Evolutionary conservation across 1,139 yeast species (phyloP).

Genomic region (Suhomyces panamericanus): DNA sequence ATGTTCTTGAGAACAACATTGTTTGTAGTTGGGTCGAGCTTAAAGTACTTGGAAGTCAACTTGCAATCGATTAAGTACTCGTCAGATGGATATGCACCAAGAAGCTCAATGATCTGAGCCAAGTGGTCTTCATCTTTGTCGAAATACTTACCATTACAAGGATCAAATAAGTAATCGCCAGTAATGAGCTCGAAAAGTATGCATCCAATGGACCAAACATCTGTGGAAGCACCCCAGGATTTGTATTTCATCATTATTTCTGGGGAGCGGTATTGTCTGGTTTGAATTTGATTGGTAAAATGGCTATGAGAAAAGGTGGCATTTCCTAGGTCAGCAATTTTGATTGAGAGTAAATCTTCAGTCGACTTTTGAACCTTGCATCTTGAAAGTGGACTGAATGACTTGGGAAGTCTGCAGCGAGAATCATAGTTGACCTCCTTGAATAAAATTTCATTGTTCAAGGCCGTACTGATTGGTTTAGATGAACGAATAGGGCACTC

Average conservation of each 20-base stretch:
- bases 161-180: constrained; percentile 84
- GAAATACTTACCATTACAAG: constrained; percentile 63
- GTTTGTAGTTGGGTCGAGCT: constrained; percentile 41
- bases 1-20: constrained; percentile 54
- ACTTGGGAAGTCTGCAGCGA: constrained; percentile 6
- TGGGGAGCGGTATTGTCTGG: constrained; percentile 83
- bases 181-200: constrained; percentile 77
- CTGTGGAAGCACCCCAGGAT: constrained; percentile 82
- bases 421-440: constrained; percentile 16
- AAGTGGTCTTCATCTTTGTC: constrained; percentile 82
- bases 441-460: constrained; percentile 24
- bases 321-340: constrained; percentile 84
- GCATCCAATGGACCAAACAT: constrained; percentile 84
- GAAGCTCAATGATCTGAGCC: constrained; percentile 73
- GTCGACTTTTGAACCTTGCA: background rate
- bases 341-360: constrained; percentile 28
- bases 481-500: constrained; percentile 33
- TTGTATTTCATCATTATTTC: constrained; percentile 67
- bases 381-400: constrained; percentile 1
- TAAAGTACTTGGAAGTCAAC: constrained; percentile 54
- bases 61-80: constrained; percentile 52
- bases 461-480: constrained; percentile 30
- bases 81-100: constrained; percentile 57
- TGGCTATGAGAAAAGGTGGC: constrained; percentile 76
- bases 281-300: constrained; percentile 82